Conservation (phyloP, 2,329 filamentous ascomycete species). For the Periconia macrospinosa region DNA sequence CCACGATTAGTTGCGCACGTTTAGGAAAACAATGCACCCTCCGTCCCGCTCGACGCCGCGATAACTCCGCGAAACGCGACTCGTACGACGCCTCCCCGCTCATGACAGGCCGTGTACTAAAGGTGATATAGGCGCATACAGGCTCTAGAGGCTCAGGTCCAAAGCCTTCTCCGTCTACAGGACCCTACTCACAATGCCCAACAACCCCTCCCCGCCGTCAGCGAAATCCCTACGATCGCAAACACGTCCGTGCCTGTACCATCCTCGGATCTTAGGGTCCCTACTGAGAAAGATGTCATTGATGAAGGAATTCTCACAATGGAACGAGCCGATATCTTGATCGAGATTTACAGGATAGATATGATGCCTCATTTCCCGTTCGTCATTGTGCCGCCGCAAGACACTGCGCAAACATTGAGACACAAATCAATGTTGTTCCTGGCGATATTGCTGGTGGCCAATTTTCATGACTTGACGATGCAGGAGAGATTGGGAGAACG, state of each 20-base stretch:
- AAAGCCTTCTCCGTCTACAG: slow-evolving; percentile 28
- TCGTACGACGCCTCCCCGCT: slow-evolving; percentile 15
- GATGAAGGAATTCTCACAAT: slow-evolving; percentile 30
- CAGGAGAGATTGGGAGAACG: slow-evolving; percentile 37
- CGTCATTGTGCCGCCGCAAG: slow-evolving; percentile 30
- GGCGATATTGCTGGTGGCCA: slow-evolving; percentile 28
- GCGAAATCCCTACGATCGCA: slow-evolving; percentile 5
- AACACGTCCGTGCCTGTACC: slow-evolving; percentile 8
- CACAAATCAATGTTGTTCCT: slow-evolving; percentile 33
- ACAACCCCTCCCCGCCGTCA: slow-evolving; percentile 22
- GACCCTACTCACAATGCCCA: slow-evolving; percentile 18
- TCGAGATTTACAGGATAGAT: slow-evolving; percentile 35
- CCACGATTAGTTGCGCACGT: slow-evolving; percentile 35
- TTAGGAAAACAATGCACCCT: slow-evolving; percentile 42
- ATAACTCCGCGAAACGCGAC: slow-evolving; percentile 42
- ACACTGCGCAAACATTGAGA: slow-evolving; percentile 29
- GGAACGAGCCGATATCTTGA: slow-evolving; percentile 27
- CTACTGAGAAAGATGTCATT: slow-evolving; percentile 26
- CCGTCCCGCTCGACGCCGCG: slow-evolving; percentile 39
- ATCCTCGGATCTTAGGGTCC: neutral
- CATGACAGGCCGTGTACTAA: neutral
- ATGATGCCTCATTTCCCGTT: slow-evolving; percentile 46
- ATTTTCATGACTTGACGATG: slow-evolving; percentile 35
- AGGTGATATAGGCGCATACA: slow-evolving; percentile 34
- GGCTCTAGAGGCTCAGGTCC: slow-evolving; percentile 40